phyloP scores from a whole-genome alignment of 495 filamentous ascomycete genomes.

The Massariosphaeria phaeospora region DNA sequence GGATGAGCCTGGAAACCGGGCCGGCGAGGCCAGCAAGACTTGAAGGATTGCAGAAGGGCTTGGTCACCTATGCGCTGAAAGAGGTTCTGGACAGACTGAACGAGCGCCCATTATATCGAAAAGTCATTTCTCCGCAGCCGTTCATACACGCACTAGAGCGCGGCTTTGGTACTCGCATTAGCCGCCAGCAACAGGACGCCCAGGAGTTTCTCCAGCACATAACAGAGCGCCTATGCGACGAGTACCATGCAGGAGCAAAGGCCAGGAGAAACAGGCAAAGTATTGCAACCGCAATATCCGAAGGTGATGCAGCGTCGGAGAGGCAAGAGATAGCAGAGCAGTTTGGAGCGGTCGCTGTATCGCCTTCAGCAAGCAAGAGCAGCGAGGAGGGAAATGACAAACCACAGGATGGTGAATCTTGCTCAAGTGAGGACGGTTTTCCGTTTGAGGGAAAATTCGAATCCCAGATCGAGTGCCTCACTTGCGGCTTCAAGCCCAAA shows the following conservation, averaged over 20 bases:
- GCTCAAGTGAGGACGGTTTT: conserved; percentile 61
- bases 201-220: conserved; percentile 96
- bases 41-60: conserved; percentile 68
- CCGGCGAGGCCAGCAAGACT: conserved; percentile 56
- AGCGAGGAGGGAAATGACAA: conserved; percentile 2
- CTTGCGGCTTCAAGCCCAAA: conserved; percentile 83
- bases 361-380: not conserved
- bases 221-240: conserved; percentile 83
- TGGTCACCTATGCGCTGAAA: conserved; percentile 85
- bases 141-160: conserved; percentile 79
- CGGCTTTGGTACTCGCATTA: conserved; percentile 84
- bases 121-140: conserved; percentile 77
- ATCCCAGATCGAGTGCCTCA: conserved; percentile 87
- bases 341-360: conserved; percentile 10
- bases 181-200: conserved; percentile 94
- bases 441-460: conserved; percentile 81
- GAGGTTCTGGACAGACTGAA: conserved; percentile 89
- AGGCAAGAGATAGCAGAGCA: conserved; percentile 22
- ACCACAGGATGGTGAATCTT: conserved; percentile 1
- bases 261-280: conserved; percentile 51
- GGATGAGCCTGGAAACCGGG: conserved; percentile 19
- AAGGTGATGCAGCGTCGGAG: conserved; percentile 14
- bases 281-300: conserved; percentile 4
- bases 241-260: conserved; percentile 78
- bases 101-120: conserved; percentile 87